Evolutionary conservation across 176 grass and related monocot species (phyloP).

Genomic region (Carex parvula): DNA sequence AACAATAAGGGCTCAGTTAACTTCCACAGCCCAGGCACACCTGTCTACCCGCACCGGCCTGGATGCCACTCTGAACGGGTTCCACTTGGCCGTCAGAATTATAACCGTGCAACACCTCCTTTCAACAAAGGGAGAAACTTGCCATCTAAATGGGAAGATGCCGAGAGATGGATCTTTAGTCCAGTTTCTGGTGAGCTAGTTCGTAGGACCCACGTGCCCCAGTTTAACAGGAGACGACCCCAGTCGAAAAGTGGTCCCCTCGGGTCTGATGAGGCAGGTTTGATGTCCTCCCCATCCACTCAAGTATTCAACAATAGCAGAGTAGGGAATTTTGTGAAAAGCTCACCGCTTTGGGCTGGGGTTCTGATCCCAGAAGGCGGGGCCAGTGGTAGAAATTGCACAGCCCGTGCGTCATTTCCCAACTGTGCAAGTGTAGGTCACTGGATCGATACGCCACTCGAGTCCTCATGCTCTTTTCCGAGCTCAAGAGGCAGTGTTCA

Average conservation of each 20-base stretch:
- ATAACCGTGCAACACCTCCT: conserved; percentile 50
- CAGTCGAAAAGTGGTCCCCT: conserved; percentile 95
- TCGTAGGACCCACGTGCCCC: conserved; percentile 36
- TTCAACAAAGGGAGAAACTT: conserved; percentile 71
- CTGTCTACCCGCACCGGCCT: conserved; percentile 49
- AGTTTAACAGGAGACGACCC: conserved; percentile 37
- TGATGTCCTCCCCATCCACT: conserved; percentile 46
- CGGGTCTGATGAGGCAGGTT: conserved; percentile 46
- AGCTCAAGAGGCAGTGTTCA: conserved; percentile 57
- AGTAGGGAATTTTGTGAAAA: conserved; percentile 42
- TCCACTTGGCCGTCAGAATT: conserved; percentile 47
- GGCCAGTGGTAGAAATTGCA: conserved; percentile 21
- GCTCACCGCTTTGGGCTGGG: conserved; percentile 72
- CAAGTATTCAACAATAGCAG: conserved; percentile 50
- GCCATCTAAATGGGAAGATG: conserved; percentile 99
- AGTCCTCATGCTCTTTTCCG: conserved; percentile 62
- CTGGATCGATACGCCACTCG: conserved; percentile 42
- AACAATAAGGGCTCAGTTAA: conserved; percentile 49
- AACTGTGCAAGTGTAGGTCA: conserved; percentile 34
- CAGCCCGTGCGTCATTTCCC: conserved; percentile 19
- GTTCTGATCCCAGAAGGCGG: conserved; percentile 61
- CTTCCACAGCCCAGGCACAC: conserved; percentile 75
- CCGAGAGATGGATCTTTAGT: conserved; percentile 96
- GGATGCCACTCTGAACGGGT: conserved; percentile 97
- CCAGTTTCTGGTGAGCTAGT: conserved; percentile 52